phyloP scores from a whole-genome alignment of 2,329 filamentous ascomycete species.

The Xylariaceae sp. region DNA sequence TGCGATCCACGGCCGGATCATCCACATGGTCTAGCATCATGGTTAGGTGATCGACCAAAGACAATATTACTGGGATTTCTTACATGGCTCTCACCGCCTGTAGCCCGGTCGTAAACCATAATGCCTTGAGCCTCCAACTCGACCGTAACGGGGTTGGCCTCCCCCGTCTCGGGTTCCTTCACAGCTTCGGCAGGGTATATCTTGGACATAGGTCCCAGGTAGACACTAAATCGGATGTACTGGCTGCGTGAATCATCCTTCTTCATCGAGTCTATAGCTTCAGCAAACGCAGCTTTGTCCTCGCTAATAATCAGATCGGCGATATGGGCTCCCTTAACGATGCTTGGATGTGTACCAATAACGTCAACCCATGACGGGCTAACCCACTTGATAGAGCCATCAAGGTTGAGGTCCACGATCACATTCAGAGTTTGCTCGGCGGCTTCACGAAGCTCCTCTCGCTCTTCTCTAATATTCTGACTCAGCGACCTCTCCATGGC shows the following conservation, averaged over 20 bases:
- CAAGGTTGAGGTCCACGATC: conserved; percentile 90
- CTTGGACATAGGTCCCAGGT: conserved; percentile 72
- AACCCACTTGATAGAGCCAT: conserved; percentile 92
- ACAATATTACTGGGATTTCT: conserved; percentile 47
- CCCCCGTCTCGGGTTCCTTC: conserved; percentile 47
- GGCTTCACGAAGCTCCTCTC: conserved; percentile 91
- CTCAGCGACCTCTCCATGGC: conserved; percentile 73
- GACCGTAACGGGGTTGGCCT: conserved; percentile 60
- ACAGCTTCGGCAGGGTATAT: conserved; percentile 56
- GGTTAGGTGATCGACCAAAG: conserved; percentile 7
- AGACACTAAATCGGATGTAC: conserved; percentile 80
- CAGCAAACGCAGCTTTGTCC: conserved; percentile 79
- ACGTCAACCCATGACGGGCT: conserved; percentile 96
- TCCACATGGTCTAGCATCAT: conserved; percentile 88
- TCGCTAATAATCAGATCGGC: conserved; percentile 79
- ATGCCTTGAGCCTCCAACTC: conserved; percentile 96
- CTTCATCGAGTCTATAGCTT: conserved; percentile 86
- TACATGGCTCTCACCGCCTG: conserved; percentile 89
- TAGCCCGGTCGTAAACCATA: conserved; percentile 91
- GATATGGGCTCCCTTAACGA: conserved; percentile 77
- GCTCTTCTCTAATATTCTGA: conserved; percentile 89
- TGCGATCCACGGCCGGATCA: conserved; percentile 89
- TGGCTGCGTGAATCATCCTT: conserved; percentile 92
- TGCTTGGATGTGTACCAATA: conserved; percentile 77
- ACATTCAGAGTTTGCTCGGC: conserved; percentile 96